Evolutionary conservation across 2,329 filamentous ascomycete species (phyloP).

Genomic region (Talaromyces sp.): DNA sequence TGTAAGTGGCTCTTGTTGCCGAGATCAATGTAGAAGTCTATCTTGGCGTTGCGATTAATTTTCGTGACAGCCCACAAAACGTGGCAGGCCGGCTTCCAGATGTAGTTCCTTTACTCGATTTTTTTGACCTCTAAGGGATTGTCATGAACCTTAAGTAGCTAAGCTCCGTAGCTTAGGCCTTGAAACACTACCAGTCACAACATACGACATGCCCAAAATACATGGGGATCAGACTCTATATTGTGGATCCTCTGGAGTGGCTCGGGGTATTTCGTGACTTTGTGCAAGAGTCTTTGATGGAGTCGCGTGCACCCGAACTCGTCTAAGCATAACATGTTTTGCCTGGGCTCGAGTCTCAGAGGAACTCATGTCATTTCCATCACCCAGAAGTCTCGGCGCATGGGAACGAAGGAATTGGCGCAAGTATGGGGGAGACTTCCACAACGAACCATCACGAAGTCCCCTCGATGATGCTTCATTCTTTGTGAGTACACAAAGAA

Average conservation of each 20-base stretch:
- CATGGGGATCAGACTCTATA: not conserved
- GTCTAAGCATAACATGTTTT: not conserved
- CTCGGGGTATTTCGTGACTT: not conserved
- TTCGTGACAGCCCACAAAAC: constrained; percentile 11
- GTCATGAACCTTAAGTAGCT: not conserved
- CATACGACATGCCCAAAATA: not conserved
- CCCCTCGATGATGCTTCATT: constrained; percentile 25
- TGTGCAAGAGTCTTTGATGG: not conserved
- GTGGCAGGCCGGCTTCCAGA: not conserved
- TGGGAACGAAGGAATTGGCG: constrained; percentile 26
- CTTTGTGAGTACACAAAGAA: constrained; percentile 1
- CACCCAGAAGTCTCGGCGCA: constrained; percentile 22
- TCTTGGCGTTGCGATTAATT: constrained; percentile 2
- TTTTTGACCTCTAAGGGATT: not conserved
- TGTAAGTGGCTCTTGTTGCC: not conserved
- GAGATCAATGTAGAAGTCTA: not conserved
- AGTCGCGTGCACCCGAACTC: not conserved
- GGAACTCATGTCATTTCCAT: not conserved
- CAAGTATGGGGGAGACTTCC: constrained; percentile 25
- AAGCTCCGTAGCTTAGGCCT: not conserved
- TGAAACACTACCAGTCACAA: not conserved
- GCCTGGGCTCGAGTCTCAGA: not conserved
- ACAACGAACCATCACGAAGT: constrained; percentile 28
- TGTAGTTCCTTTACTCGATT: not conserved
- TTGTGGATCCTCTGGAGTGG: not conserved